phyloP scores from a whole-genome alignment of 129 eudicot genomes.

The Silybum marianum region DNA sequence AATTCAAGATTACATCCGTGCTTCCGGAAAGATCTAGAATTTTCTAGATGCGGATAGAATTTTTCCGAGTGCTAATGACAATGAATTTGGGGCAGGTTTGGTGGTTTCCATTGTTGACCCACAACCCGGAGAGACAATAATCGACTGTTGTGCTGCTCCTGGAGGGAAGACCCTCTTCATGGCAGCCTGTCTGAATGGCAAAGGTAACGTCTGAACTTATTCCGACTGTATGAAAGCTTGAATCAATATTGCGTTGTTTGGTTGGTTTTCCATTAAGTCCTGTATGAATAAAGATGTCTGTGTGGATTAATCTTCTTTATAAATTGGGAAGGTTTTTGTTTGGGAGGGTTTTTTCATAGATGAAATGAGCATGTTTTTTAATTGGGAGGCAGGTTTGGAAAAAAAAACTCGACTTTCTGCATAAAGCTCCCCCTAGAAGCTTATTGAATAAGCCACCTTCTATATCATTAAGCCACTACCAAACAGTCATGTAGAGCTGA shows the following conservation, averaged over 20 bases:
- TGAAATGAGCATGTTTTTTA: no score
- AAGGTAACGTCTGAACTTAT: constrained; percentile 44
- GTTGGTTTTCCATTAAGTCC: no score
- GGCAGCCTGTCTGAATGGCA: constrained; percentile 74
- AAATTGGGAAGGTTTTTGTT: no score
- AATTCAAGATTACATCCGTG: constrained; percentile 10
- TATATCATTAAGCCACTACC: no score
- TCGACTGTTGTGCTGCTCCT: constrained; percentile 99
- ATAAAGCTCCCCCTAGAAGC: no score
- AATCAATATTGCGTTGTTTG: not conserved
- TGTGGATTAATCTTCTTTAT: no score
- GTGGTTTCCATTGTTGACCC: constrained; percentile 86
- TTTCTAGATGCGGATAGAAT: not conserved
- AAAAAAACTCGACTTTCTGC: no score
- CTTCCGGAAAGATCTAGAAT: not conserved
- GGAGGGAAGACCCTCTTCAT: constrained; percentile 97
- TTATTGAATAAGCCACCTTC: no score
- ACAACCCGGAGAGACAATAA: constrained; percentile 74
- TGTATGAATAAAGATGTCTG: no score
- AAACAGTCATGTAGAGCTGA: no score
- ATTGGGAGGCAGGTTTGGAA: no score
- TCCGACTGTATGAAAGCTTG: not conserved
- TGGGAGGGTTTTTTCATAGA: no score
- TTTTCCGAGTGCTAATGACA: constrained; percentile 2
- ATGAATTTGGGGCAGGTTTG: constrained; percentile 59